Evolutionary conservation across 2,329 filamentous ascomycete genomes (phyloP).

Genomic region (Pseudonectria foliicola): DNA sequence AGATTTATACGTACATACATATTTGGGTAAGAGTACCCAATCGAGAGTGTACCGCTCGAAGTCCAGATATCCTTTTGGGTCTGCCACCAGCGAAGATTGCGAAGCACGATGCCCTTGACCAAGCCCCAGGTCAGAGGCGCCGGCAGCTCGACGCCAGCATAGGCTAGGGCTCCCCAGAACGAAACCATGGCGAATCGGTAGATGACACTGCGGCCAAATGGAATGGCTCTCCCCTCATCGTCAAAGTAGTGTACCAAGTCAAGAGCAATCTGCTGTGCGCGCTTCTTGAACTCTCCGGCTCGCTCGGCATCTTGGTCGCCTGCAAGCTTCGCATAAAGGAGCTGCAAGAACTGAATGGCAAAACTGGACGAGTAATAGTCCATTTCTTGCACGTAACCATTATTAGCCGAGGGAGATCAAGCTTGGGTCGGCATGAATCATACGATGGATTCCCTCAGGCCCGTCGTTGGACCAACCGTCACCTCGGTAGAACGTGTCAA

Average conservation of each 20-base stretch:
- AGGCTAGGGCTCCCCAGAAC: slow-evolving; percentile 73
- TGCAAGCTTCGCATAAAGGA: slow-evolving; percentile 68
- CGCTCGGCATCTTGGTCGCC: slow-evolving; percentile 58
- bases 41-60: slow-evolving; percentile 63
- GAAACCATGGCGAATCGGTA: slow-evolving; percentile 84
- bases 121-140: slow-evolving; percentile 69
- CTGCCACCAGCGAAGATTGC: slow-evolving; percentile 75
- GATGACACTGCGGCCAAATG: slow-evolving; percentile 70
- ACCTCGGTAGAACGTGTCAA: slow-evolving; percentile 76
- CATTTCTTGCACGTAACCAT: slow-evolving; percentile 55
- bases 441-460: slow-evolving; percentile 65
- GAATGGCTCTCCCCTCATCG: slow-evolving; percentile 62
- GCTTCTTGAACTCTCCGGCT: slow-evolving; percentile 60
- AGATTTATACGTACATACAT: slow-evolving; percentile 48
- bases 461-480: slow-evolving; percentile 80
- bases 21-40: slow-evolving; percentile 73
- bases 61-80: slow-evolving; percentile 69
- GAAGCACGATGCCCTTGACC: slow-evolving; percentile 67
- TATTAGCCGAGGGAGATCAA: slow-evolving; percentile 4
- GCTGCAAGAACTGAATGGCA: slow-evolving; percentile 72
- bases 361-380: slow-evolving; percentile 81
- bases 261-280: slow-evolving; percentile 58
- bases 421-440: slow-evolving; percentile 12
- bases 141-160: slow-evolving; percentile 67
- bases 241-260: slow-evolving; percentile 75